These are phyloP conservation scores for Raffaelea deltoideospora DNA, from an alignment of 2,329 filamentous ascomycete species.

Conservation along the genomic window DNA sequence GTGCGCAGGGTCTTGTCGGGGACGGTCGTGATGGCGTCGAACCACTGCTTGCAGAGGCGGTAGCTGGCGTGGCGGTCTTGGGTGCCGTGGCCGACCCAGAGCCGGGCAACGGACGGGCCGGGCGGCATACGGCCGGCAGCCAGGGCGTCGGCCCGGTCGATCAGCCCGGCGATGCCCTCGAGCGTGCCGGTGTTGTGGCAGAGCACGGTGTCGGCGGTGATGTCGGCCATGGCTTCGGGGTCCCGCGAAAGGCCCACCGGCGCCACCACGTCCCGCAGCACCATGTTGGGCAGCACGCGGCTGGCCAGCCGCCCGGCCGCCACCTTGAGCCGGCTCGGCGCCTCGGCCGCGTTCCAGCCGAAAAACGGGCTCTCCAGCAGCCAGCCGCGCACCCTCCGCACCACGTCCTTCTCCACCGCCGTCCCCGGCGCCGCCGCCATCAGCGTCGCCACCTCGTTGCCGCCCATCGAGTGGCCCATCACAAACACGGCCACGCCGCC, in stretches of 20 bases:
- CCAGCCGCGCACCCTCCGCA: constrained; percentile 52
- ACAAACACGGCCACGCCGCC: constrained; percentile 54
- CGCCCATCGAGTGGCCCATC: constrained; percentile 86
- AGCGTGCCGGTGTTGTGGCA: constrained; percentile 71
- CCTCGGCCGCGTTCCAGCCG: constrained; percentile 48
- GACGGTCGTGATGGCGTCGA: constrained; percentile 33
- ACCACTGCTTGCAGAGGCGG: constrained; percentile 47
- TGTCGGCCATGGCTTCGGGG: constrained; percentile 41
- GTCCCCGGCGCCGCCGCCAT: constrained; percentile 26
- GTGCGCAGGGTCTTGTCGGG: constrained; percentile 55
- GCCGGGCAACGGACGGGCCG: constrained; percentile 37
- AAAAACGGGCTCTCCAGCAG: constrained; percentile 68
- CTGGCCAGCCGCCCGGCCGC: constrained; percentile 51
- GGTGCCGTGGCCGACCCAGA: constrained; percentile 69
- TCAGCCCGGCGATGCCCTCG: constrained; percentile 61
- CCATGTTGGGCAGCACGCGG: constrained; percentile 49
- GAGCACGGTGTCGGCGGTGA: constrained; percentile 52
- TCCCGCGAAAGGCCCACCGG: constrained; percentile 52
- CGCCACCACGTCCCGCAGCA: constrained; percentile 52
- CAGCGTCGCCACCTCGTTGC: constrained; percentile 55
- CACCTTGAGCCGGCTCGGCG: constrained; percentile 50
- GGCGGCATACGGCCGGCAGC: constrained; percentile 37
- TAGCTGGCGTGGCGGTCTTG: constrained; percentile 55
- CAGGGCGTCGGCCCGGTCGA: constrained; percentile 56
- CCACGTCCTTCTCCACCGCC: constrained; percentile 32